Percentiles rank a stretch among this genome's conserved stretches.
These are phyloP conservation scores for Clavispora asparagi DNA, from an alignment of 805 yeast species.

Conservation along the genomic window DNA sequence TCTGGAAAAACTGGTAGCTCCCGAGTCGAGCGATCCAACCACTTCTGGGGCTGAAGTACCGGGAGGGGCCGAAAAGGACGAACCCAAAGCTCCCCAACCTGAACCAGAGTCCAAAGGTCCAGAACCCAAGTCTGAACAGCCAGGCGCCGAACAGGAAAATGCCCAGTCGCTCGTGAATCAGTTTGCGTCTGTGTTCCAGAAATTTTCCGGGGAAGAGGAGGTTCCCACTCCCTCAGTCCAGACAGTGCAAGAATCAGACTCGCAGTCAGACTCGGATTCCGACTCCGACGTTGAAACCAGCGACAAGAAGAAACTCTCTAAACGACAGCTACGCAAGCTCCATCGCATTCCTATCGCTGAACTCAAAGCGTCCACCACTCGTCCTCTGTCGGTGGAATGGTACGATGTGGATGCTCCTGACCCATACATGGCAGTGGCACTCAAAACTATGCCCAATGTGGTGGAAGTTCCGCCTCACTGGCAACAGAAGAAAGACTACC, in stretches of 20 bases:
- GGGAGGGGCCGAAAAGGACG: no score
- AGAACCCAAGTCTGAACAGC: no score
- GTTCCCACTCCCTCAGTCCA: background rate
- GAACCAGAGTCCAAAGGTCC: no score
- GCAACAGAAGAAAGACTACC: constrained; percentile 71
- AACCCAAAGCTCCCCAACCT: no score
- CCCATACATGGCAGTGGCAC: constrained; percentile 57
- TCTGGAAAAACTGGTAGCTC: no score
- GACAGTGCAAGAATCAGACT: background rate
- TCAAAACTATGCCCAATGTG: constrained; percentile 61
- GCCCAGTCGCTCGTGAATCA: constrained; percentile 14
- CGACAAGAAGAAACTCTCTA: constrained; percentile 27
- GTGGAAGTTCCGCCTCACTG: constrained; percentile 84
- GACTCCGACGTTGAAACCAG: constrained; percentile 21
- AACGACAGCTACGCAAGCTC: constrained; percentile 46
- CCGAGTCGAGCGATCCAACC: no score
- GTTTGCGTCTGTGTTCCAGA: constrained; percentile 18
- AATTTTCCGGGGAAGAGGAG: constrained; percentile 4
- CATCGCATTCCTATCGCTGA: constrained; percentile 61
- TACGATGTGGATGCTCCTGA: constrained; percentile 79
- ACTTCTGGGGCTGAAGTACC: no score
- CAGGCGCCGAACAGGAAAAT: no score
- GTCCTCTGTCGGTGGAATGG: constrained; percentile 82
- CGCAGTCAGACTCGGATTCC: constrained; percentile 4
- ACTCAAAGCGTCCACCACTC: constrained; percentile 53